These are phyloP conservation scores for Peltaster fructicola DNA, from an alignment of 2,329 filamentous ascomycete species.

Conservation along the genomic window DNA sequence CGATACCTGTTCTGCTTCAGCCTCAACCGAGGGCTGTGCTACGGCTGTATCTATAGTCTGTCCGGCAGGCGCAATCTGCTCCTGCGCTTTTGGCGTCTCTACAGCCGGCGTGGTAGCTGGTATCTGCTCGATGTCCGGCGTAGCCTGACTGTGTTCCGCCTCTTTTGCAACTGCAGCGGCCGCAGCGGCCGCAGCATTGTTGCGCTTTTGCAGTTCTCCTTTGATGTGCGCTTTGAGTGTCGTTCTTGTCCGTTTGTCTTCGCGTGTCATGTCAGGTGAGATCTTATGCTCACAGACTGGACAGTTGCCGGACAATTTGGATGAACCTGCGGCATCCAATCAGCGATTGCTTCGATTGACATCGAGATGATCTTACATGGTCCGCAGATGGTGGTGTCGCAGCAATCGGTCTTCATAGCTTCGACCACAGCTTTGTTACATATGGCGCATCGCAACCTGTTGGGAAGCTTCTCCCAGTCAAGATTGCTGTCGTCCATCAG, in stretches of 20 bases:
- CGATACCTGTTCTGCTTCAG: no score
- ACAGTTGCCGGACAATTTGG: slow-evolving; percentile 45
- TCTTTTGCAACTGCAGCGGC: slow-evolving; percentile 2
- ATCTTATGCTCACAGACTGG: slow-evolving; percentile 87
- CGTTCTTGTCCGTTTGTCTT: slow-evolving; percentile 77
- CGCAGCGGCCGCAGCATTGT: slow-evolving; percentile 11
- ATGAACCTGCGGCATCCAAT: no score
- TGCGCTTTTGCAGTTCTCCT: slow-evolving; percentile 44
- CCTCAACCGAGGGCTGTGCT: no score
- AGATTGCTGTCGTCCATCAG: slow-evolving; percentile 41
- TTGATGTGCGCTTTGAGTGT: slow-evolving; percentile 85
- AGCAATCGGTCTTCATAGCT: slow-evolving; percentile 81
- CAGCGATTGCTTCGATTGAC: no score
- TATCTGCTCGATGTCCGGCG: no score
- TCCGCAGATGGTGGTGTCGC: slow-evolving; percentile 87
- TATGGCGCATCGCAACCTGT: slow-evolving; percentile 84
- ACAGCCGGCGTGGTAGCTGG: slow-evolving; percentile 4
- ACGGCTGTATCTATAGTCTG: no score
- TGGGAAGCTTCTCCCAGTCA: slow-evolving; percentile 71
- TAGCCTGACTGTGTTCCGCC: not conserved
- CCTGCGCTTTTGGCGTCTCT: slow-evolving; percentile 5
- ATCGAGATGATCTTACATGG: slow-evolving; percentile 52
- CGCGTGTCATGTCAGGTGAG: slow-evolving; percentile 68
- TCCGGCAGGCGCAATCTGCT: slow-evolving; percentile 4
- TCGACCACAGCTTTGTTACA: slow-evolving; percentile 85